Conservation (phyloP, 1,284 basidiomycete genomes). For the Baeospora myosura region DNA sequence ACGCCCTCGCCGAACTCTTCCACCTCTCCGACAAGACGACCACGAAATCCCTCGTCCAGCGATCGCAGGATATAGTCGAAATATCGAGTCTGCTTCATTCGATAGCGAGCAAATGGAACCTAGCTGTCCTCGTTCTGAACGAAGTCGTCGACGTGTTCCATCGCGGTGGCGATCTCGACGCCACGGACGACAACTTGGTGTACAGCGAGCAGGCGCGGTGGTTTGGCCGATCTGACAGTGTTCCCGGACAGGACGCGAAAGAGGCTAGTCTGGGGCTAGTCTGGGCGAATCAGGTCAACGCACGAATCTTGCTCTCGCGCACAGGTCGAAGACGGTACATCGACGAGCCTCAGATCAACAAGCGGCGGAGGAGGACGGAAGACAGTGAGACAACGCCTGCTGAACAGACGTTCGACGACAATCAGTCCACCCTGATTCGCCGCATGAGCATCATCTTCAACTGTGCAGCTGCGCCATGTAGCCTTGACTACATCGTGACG, state of each 20-base stretch:
- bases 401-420: conserved; percentile 15
- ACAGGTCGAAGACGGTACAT: conserved; percentile 63
- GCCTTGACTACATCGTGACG: conserved; percentile 69
- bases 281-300: conserved; percentile 88
- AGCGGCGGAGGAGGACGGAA: conserved; percentile 24
- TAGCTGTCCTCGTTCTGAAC: conserved; percentile 81
- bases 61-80: conserved; percentile 61
- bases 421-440: conserved; percentile 42
- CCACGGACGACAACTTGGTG: conserved; percentile 29
- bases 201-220: conserved; percentile 73
- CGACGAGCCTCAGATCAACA: conserved; percentile 19
- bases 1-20: conserved; percentile 78
- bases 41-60: conserved; percentile 54
- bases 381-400: conserved; percentile 5
- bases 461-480: conserved; percentile 46
- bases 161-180: conserved; percentile 19
- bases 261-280: conserved; percentile 81
- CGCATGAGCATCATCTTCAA: conserved; percentile 72
- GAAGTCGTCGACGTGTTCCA: conserved; percentile 77
- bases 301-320: conserved; percentile 73
- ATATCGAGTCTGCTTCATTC: conserved; percentile 62
- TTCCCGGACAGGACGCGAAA: conserved; percentile 53
- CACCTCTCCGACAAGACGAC: conserved; percentile 51
- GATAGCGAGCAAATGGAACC: conserved; percentile 51
- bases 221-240: conserved; percentile 61